phyloP scores from a whole-genome alignment of 1,284 basidiomycete genomes.

The Apiotrichum sp. region DNA sequence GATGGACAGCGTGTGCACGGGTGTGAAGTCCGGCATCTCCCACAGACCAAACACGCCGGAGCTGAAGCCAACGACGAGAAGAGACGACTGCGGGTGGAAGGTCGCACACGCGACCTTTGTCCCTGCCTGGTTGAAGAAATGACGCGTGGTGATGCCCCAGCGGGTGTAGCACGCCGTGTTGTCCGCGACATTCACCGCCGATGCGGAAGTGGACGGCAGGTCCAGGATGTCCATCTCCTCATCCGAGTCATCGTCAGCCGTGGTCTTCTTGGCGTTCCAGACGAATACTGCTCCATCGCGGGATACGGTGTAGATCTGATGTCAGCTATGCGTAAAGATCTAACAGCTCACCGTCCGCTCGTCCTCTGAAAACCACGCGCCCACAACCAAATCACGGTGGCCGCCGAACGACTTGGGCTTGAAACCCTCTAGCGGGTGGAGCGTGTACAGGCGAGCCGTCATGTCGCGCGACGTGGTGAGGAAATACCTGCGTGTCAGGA shows the following conservation, averaged over 20 bases:
- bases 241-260: constrained; percentile 55
- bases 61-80: constrained; percentile 91
- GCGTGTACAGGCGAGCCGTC: constrained; percentile 88
- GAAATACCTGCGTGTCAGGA: constrained; percentile 68
- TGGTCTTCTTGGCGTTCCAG: constrained; percentile 74
- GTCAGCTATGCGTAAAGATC: constrained; percentile 1
- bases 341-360: constrained; percentile 59
- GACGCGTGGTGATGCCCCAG: constrained; percentile 83
- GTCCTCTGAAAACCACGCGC: constrained; percentile 84
- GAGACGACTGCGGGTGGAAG: constrained; percentile 77
- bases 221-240: constrained; percentile 51
- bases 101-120: constrained; percentile 85
- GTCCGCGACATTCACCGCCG: constrained; percentile 48
- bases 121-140: constrained; percentile 87
- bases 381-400: constrained; percentile 79
- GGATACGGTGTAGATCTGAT: constrained; percentile 78
- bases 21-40: constrained; percentile 89
- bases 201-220: constrained; percentile 56
- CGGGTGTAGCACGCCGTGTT: constrained; percentile 72
- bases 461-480: constrained; percentile 93
- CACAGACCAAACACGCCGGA: constrained; percentile 92
- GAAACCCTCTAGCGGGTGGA: constrained; percentile 89
- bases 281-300: constrained; percentile 93
- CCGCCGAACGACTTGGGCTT: constrained; percentile 95
- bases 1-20: constrained; percentile 92